phyloP scores from a whole-genome alignment of 2,329 filamentous ascomycete species.

The Neonectria magnoliae region DNA sequence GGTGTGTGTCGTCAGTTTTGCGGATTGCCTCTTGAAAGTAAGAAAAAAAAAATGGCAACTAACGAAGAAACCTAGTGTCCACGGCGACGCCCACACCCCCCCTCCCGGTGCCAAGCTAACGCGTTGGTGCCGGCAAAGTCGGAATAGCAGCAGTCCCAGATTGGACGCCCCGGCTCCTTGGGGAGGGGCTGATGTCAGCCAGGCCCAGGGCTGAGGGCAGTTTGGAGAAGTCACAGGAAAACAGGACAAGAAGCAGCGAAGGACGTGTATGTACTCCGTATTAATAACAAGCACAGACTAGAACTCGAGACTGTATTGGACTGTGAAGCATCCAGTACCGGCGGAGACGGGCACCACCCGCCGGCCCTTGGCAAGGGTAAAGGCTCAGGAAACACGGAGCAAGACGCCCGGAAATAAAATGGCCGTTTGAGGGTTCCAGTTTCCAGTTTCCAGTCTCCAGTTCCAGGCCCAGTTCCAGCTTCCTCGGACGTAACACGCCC shows the following conservation, averaged over 20 bases:
- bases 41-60: too few relatives aligned
- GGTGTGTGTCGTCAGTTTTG: slow-evolving; percentile 23
- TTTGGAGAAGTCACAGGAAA: background rate
- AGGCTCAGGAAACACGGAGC: slow-evolving; percentile 22
- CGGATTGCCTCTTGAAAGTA: slow-evolving; percentile 7
- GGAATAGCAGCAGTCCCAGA: slow-evolving; percentile 30
- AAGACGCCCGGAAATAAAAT: slow-evolving; percentile 28
- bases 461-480: background rate
- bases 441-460: background rate
- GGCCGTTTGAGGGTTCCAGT: slow-evolving; percentile 16
- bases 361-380: slow-evolving; percentile 37
- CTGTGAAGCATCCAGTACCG: too few relatives aligned
- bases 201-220: background rate
- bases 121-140: slow-evolving; percentile 38
- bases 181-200: slow-evolving; percentile 33
- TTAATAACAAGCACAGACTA: background rate
- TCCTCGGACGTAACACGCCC: slow-evolving; percentile 19
- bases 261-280: too few relatives aligned
- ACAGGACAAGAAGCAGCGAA: too few relatives aligned
- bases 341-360: slow-evolving; percentile 30
- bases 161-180: slow-evolving; percentile 16
- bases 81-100: slow-evolving; percentile 7
- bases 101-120: slow-evolving; percentile 35
- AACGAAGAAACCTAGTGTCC: background rate
- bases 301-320: background rate